Percentiles rank a stretch among this genome's conserved stretches.
phyloP scores from a whole-genome alignment of 306 rosid genomes.

The Lablab purpureus region DNA sequence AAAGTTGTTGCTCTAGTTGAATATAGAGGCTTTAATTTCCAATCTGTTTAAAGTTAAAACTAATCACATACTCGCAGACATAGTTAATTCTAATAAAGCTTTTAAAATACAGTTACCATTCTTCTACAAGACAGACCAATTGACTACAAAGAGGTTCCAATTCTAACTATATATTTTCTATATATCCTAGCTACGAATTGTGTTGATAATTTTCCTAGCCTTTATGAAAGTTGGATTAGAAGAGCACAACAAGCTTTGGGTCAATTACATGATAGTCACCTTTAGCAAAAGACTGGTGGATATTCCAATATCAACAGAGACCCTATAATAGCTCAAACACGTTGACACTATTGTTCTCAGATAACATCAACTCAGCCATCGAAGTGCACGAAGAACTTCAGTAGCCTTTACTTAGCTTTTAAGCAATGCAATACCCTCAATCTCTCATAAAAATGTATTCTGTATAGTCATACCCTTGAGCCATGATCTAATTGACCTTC shows the following conservation, averaged over 20 bases:
- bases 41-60: neutral
- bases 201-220: neutral
- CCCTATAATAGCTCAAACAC: neutral
- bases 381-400: constrained; percentile 29
- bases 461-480: neutral
- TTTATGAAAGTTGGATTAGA: neutral
- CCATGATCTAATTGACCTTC: neutral
- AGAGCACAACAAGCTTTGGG: neutral
- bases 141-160: neutral
- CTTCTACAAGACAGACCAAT: too few relatives aligned
- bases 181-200: neutral
- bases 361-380: neutral
- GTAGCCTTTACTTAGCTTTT: neutral
- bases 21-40: neutral
- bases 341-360: neutral
- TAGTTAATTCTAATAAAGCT: too few relatives aligned
- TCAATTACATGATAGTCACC: neutral
- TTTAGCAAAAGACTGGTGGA: neutral
- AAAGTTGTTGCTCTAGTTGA: neutral
- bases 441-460: neutral
- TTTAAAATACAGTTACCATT: too few relatives aligned
- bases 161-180: neutral
- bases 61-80: too few relatives aligned
- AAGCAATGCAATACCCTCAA: too few relatives aligned
- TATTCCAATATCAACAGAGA: neutral